Evolutionary conservation across 352 stramenopile species (phyloP).

Genomic region (Phytophthora idaei): DNA sequence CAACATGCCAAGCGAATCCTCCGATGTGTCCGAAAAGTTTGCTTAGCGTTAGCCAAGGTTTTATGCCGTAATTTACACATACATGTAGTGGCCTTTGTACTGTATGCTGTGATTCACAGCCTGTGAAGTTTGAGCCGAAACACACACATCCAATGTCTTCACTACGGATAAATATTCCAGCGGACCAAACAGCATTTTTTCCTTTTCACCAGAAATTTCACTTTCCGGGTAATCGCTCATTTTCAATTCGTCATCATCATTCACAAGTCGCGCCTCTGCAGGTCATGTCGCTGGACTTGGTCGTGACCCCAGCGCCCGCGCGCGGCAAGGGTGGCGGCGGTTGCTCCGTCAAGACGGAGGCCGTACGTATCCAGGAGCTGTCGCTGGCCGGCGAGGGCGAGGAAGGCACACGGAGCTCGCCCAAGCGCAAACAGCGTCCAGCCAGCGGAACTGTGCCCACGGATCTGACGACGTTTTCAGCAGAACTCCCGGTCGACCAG

Average conservation of each 20-base stretch:
- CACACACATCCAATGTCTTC: conserved; percentile 21
- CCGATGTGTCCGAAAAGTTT: conserved; percentile 27
- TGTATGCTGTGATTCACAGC: conserved; percentile 7
- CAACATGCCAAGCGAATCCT: conserved; percentile 15
- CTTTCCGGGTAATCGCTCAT: conserved; percentile 13
- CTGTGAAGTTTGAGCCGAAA: conserved; percentile 14
- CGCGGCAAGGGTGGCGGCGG: conserved; percentile 2
- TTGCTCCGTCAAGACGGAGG: conserved; percentile 31
- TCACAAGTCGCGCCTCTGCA: conserved; percentile 32
- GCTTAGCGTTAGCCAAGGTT: no score
- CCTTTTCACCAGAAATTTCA: conserved; percentile 6
- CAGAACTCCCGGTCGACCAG: conserved; percentile 19
- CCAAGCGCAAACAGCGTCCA: conserved; percentile 37
- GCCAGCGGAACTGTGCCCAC: conserved; percentile 17
- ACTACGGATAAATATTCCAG: no score
- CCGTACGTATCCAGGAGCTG: conserved; percentile 44
- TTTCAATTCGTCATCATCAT: conserved; percentile 30
- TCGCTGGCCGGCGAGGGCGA: conserved; percentile 25
- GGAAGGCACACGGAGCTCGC: conserved; percentile 12
- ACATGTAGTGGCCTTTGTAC: not conserved
- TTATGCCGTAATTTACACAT: no score
- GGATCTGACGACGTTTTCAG: conserved; percentile 17
- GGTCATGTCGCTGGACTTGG: conserved; percentile 29
- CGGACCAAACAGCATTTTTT: not conserved
- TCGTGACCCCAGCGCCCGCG: conserved; percentile 9